Evolutionary conservation across 225 moss, liverwort and hornwort genomes (phyloP).

Genomic region (Polytrichum commune): DNA sequence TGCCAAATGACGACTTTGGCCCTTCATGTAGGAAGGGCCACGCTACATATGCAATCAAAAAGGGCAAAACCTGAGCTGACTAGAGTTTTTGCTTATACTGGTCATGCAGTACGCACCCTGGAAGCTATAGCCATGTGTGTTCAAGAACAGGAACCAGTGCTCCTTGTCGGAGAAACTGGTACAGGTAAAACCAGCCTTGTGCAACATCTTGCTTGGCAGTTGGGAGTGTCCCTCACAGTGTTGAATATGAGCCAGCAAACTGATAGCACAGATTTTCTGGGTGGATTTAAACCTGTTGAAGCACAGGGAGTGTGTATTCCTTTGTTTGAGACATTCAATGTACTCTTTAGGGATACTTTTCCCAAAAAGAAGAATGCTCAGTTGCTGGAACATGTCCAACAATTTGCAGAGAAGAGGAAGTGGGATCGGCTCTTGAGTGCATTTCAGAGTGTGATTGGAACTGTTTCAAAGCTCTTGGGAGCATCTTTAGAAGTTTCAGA

Average conservation of each 20-base stretch:
- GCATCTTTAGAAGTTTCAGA: slow-evolving; percentile 37
- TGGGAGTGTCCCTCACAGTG: slow-evolving; percentile 78
- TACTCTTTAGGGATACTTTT: slow-evolving; percentile 75
- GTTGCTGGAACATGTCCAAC: slow-evolving; percentile 66
- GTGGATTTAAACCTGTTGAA: slow-evolving; percentile 96
- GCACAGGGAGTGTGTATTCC: slow-evolving; percentile 90
- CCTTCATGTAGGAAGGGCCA: slow-evolving; percentile 74
- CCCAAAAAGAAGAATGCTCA: slow-evolving; percentile 75
- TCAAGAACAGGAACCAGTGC: slow-evolving; percentile 86
- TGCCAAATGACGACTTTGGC: slow-evolving; percentile 54
- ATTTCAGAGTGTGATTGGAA: slow-evolving; percentile 59
- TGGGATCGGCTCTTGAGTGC: slow-evolving; percentile 86
- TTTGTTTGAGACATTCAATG: slow-evolving; percentile 67
- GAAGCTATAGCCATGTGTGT: slow-evolving; percentile 83
- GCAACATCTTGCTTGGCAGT: slow-evolving; percentile 86
- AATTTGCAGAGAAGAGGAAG: slow-evolving; percentile 71
- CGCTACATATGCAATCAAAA: slow-evolving; percentile 28
- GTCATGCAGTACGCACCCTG: slow-evolving; percentile 80
- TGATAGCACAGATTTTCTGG: slow-evolving; percentile 92
- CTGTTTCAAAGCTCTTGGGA: slow-evolving; percentile 58
- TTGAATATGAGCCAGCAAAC: slow-evolving; percentile 98
- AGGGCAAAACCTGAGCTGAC: slow-evolving; percentile 52
- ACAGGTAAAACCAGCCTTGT: slow-evolving; percentile 96
- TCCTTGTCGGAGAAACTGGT: slow-evolving; percentile 96
- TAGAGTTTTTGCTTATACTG: slow-evolving; percentile 81